Base-by-base conservation (phyloP, 169 alveolate species). In the Eimeria tenella region DNA sequence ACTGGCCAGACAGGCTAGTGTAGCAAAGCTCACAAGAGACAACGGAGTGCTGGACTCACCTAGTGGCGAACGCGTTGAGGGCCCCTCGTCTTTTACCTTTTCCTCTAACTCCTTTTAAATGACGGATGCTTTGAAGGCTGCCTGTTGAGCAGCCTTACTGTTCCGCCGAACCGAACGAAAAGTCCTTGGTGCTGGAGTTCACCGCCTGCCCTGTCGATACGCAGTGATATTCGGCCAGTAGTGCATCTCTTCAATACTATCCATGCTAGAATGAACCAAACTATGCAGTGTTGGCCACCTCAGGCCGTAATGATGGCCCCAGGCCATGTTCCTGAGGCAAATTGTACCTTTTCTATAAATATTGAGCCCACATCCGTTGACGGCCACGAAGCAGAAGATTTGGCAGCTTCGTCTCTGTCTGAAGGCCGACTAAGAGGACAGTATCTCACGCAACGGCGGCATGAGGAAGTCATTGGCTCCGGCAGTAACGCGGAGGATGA, bases 281-380 rank as follows among this genome's bases (percentile, higher is more conserved):
- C 52, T 56, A 13, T 10, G 63, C 84, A 74, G 62, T 9, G 31
- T 42, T 50, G 62, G 60, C 84, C 60, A 17, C 4, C 21, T 4
- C 60, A 5, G 11, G 15, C 84, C 9, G 17, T 49, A 56, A 15
- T 42, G 60, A n/a, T n/a, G 62, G 19, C 62, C 15, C 11, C 84
- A 3, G 9, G 25, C 23, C 3, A 25, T 31, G 42, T 31, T 21
- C 60, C 63, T 1, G 84, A n/a, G 62, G 84, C 63, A 10, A 52
- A 11, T 56, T 31, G 63, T 9, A 11, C 62, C 25, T 5, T 17
- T 49, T 74, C 84, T 7, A 42, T 74, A 13, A 42, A 56, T n/a
- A 74, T 74, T 74, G 25, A 74, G 62, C 84, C 84, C 9, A 52
- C 84, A 11, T 74, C 84, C 31, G 25, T 56, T 21, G 31, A 31